These are phyloP conservation scores for Hypholoma sublateritium DNA, from an alignment of 768 basidiomycete species.

Conservation along the genomic window DNA sequence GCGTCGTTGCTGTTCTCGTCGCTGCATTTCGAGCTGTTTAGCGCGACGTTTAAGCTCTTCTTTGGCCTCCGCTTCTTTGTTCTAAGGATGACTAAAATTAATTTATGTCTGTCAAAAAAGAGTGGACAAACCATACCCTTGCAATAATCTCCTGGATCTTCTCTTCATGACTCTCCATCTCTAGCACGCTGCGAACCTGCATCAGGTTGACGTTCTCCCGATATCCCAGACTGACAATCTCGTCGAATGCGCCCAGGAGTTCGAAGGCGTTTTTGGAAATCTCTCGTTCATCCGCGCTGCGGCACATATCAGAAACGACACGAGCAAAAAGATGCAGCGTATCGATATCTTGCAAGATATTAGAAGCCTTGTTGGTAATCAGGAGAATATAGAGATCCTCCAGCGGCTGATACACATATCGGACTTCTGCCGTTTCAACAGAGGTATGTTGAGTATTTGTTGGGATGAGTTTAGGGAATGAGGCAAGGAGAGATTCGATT, in stretches of 20 bases:
- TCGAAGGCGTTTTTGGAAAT: constrained; percentile 92
- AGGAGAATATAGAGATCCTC: constrained; percentile 97
- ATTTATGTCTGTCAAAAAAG: background rate
- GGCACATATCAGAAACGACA: constrained; percentile 89
- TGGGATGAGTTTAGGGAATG: constrained; percentile 97
- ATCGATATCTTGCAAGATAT: constrained; percentile 97
- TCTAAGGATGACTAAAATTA: constrained; percentile 43
- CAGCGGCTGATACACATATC: constrained; percentile 95
- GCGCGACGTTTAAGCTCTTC: constrained; percentile 98
- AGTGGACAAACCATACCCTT: constrained; percentile 54
- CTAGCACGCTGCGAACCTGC: constrained; percentile 76
- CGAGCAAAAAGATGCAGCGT: constrained; percentile 93
- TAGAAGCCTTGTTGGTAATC: constrained; percentile 98
- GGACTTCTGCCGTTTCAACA: constrained; percentile 93
- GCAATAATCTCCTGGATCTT: constrained; percentile 99
- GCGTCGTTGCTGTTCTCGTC: constrained; percentile 88
- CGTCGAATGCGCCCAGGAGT: constrained; percentile 93
- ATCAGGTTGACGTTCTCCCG: constrained; percentile 76
- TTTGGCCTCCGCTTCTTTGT: constrained; percentile 99
- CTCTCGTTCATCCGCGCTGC: constrained; percentile 84
- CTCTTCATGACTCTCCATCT: constrained; percentile 92
- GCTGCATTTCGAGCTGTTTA: constrained; percentile 97
- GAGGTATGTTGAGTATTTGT: constrained; percentile 94
- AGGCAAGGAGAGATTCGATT: constrained; percentile 93
- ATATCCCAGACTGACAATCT: constrained; percentile 90